Percentiles rank a stretch among this genome's conserved stretches.
phyloP scores from a whole-genome alignment of 257 asterid species.

The Lycium barbarum region DNA sequence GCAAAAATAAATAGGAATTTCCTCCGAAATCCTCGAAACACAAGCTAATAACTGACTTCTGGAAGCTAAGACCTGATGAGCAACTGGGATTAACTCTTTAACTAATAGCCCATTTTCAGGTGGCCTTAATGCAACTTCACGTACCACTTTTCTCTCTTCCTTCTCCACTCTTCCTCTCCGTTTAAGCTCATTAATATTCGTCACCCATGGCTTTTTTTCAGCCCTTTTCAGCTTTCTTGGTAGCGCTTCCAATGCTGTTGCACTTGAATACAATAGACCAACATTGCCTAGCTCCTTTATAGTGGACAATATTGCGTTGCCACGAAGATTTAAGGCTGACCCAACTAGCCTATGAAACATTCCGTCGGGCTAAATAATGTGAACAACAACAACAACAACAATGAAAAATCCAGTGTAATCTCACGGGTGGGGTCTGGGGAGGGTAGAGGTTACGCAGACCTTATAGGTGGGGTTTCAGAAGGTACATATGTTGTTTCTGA shows the following conservation, averaged over 20 bases:
- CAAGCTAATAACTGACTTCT: constrained; percentile 51
- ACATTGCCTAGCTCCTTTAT: not conserved
- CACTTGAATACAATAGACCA: constrained; percentile 41
- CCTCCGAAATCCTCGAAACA: constrained; percentile 51
- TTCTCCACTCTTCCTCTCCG: constrained; percentile 56
- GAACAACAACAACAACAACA: too few species aligned
- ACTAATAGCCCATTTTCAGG: constrained; percentile 78
- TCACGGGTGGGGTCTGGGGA: too few species aligned
- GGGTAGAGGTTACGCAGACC: too few species aligned
- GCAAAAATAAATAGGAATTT: constrained; percentile 55
- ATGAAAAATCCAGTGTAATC: too few species aligned
- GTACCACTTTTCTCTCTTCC: constrained; percentile 46
- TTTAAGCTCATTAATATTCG: constrained; percentile 61
- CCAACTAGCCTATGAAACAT: constrained; percentile 16
- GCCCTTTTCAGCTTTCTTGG: constrained; percentile 57
- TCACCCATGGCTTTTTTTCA: constrained; percentile 73
- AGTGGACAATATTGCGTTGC: not conserved
- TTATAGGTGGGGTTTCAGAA: too few species aligned
- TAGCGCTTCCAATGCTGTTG: constrained; percentile 32
- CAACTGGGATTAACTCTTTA: constrained; percentile 67
- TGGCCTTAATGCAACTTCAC: constrained; percentile 55
- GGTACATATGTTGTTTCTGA: too few species aligned
- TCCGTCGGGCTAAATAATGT: not conserved
- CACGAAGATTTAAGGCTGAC: not conserved
- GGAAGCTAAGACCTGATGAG: constrained; percentile 62